Percentiles rank a stretch among this genome's conserved stretches.
phyloP scores from a whole-genome alignment of 2,329 filamentous ascomycete genomes.

The Phaeosphaeriaceae sp. region DNA sequence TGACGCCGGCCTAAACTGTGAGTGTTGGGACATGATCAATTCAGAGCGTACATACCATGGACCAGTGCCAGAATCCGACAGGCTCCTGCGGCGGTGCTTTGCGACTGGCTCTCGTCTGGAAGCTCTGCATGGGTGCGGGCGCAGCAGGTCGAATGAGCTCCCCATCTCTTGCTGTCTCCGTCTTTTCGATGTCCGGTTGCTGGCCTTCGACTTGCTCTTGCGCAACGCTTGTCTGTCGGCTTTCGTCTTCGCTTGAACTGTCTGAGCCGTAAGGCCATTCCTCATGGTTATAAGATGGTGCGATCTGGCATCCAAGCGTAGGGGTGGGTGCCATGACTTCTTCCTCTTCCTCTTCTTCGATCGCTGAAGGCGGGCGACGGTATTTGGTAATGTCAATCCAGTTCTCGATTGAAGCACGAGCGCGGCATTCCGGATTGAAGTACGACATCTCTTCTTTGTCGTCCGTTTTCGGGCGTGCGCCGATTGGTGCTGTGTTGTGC shows the following conservation, averaged over 20 bases:
- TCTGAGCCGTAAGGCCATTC: conserved; percentile 19
- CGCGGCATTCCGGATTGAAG: not conserved
- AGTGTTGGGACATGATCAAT: not conserved
- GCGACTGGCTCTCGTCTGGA: conserved; percentile 28
- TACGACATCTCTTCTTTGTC: not conserved
- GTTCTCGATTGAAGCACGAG: not conserved
- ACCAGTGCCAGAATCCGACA: conserved; percentile 38
- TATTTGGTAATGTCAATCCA: not conserved
- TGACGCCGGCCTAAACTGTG: conserved; percentile 27
- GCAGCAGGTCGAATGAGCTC: conserved; percentile 9
- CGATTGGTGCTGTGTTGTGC: not conserved
- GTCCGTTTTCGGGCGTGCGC: not conserved
- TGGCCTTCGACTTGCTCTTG: conserved; percentile 4
- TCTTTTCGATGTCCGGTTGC: conserved; percentile 26
- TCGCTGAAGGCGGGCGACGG: too few relatives aligned
- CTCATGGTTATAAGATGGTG: conserved; percentile 30
- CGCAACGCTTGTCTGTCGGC: not conserved
- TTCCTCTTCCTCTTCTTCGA: not conserved
- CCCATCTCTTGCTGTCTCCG: conserved; percentile 24
- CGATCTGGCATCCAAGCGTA: conserved; percentile 35
- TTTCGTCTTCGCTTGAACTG: conserved; percentile 12
- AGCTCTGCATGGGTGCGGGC: conserved; percentile 18
- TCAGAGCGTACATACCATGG: conserved; percentile 24
- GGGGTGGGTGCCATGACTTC: conserved; percentile 21
- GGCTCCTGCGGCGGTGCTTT: conserved; percentile 17